Percentiles rank a stretch among this genome's conserved stretches.
These are phyloP conservation scores for Blastocladiella emersonii DNA, from an alignment of 371 early-diverging fungal species.

Conservation along the genomic window DNA sequence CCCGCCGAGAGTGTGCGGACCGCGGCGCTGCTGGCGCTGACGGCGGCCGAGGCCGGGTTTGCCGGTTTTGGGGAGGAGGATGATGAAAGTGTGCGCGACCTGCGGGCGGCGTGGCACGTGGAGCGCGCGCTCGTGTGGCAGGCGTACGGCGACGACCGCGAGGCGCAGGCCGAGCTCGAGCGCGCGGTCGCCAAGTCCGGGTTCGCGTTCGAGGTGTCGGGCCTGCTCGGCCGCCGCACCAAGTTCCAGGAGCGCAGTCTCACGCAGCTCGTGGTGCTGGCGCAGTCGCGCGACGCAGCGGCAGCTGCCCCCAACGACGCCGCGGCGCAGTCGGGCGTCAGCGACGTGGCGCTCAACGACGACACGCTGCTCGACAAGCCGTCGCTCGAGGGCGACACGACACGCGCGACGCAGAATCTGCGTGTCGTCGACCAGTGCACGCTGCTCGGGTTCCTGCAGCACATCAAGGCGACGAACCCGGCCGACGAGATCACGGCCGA, in stretches of 20 bases:
- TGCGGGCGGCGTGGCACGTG: constrained; percentile 43
- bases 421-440: constrained; percentile 69
- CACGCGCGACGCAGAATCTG: neutral
- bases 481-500: constrained; percentile 79
- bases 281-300: constrained; percentile 54
- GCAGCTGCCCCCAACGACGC: constrained; percentile 21
- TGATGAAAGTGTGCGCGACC: constrained; percentile 36
- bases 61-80: neutral
- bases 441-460: constrained; percentile 73
- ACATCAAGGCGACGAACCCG: constrained; percentile 86
- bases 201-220: constrained; percentile 69
- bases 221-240: constrained; percentile 80
- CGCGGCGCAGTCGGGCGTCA: constrained; percentile 4
- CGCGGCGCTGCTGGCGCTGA: constrained; percentile 24
- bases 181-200: constrained; percentile 63
- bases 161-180: constrained; percentile 5
- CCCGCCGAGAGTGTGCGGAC: constrained; percentile 51
- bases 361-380: constrained; percentile 79
- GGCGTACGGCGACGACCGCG: neutral
- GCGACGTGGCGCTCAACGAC: constrained; percentile 58
- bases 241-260: constrained; percentile 79
- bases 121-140: neutral
- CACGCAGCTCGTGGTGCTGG: constrained; percentile 78
- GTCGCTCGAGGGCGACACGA: constrained; percentile 21
- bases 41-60: constrained; percentile 15